Evolutionary conservation across 495 filamentous ascomycete genomes (phyloP).

Genomic region (Terfezia boudieri): DNA sequence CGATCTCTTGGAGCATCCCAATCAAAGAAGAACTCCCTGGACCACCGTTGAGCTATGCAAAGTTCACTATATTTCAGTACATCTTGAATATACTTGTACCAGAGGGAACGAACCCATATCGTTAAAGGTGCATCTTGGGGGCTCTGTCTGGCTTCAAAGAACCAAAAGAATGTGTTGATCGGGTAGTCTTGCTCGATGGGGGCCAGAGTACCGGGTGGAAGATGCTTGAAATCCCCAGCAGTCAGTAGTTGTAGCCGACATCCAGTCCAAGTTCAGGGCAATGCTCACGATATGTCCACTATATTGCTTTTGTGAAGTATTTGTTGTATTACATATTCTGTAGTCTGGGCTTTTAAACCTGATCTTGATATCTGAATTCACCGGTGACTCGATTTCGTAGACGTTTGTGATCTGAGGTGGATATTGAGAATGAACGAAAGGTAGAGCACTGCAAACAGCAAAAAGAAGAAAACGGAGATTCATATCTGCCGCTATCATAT

Average conservation of each 20-base stretch:
- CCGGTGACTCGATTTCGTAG: conserved; percentile 5
- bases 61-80: no score
- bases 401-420: conserved; percentile 9
- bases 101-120: conserved; percentile 30
- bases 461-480: no score
- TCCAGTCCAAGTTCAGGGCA: background rate
- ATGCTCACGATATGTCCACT: conserved; percentile 20
- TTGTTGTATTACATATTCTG: conserved; percentile 9
- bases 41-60: conserved; percentile 29
- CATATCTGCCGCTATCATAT: no score
- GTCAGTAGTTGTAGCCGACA: no score
- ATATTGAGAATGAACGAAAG: conserved; percentile 7
- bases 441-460: background rate
- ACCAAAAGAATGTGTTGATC: conserved; percentile 65
- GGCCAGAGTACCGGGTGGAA: conserved; percentile 28
- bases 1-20: conserved; percentile 41
- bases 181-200: conserved; percentile 32
- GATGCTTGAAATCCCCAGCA: conserved; percentile 5
- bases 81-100: background rate
- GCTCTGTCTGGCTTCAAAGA: conserved; percentile 40
- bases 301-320: conserved; percentile 19
- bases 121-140: conserved; percentile 35
- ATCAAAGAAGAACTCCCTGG: conserved; percentile 42
- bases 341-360: conserved; percentile 14
- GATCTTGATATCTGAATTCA: conserved; percentile 9